phyloP scores from a whole-genome alignment of 805 yeast genomes.

The Pichia rugopelliculosa region DNA sequence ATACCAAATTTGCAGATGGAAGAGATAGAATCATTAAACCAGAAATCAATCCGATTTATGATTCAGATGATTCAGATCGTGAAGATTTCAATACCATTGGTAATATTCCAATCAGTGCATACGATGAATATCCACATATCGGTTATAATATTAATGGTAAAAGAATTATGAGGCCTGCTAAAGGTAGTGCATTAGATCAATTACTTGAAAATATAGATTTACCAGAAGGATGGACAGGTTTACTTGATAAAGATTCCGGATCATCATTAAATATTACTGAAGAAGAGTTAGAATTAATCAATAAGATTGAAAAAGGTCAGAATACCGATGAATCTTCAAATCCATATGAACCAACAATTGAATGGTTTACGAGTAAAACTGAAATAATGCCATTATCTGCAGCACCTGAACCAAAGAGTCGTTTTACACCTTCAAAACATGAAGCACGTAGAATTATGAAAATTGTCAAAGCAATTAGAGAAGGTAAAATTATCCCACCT shows the following conservation, averaged over 20 bases:
- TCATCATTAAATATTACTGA: conserved; percentile 68
- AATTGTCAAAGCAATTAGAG: conserved; percentile 91
- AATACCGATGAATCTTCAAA: conserved; percentile 71
- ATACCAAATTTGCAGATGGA: conserved; percentile 68
- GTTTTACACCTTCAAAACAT: conserved; percentile 93
- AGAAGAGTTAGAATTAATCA: conserved; percentile 85
- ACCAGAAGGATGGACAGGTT: conserved; percentile 99
- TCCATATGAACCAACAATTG: conserved; percentile 90
- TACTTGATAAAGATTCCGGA: conserved; percentile 86
- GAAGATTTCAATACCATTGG: conserved; percentile 84
- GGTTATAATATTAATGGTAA: conserved; percentile 97
- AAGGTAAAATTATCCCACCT: conserved; percentile 86
- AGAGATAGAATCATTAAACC: conserved; percentile 70
- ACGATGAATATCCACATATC: conserved; percentile 94
- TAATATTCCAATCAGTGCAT: conserved; percentile 84
- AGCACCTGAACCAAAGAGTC: conserved; percentile 92
- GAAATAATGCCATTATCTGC: conserved; percentile 91
- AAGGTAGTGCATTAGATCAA: conserved; percentile 89
- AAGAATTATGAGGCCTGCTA: conserved; percentile 97
- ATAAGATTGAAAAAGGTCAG: conserved; percentile 78
- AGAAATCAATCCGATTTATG: conserved; percentile 91
- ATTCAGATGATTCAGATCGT: conserved; percentile 86
- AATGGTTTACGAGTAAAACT: conserved; percentile 84
- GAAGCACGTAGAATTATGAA: conserved; percentile 97
- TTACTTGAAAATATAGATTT: conserved; percentile 84